phyloP scores from a whole-genome alignment of 352 stramenopile species.

The Pythium angustatum region DNA sequence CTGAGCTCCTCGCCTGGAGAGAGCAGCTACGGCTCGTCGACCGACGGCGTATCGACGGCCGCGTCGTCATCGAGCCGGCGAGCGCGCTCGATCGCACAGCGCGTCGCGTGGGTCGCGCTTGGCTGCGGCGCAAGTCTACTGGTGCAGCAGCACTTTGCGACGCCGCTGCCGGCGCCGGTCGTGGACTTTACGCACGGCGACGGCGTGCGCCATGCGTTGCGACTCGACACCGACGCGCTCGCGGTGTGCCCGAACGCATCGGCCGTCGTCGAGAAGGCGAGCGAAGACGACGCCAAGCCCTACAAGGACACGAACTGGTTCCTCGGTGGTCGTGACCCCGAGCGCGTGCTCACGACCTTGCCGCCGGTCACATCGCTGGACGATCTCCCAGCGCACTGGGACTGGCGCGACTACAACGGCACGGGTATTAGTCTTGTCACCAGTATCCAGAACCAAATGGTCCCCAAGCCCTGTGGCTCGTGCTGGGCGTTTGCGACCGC shows the following conservation, averaged over 20 bases:
- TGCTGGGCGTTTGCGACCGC: conserved; percentile 79
- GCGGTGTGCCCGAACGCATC: conserved; percentile 41
- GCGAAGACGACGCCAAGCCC: conserved; percentile 17
- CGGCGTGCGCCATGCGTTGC: conserved; percentile 48
- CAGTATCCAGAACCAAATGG: conserved; percentile 80
- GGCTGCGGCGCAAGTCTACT: conserved; percentile 50
- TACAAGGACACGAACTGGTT: conserved; percentile 63
- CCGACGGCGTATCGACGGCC: conserved; percentile 1
- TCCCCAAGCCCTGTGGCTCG: conserved; percentile 69
- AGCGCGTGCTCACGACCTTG: conserved; percentile 48
- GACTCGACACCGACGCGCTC: conserved; percentile 55
- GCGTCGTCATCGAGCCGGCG: conserved; percentile 33
- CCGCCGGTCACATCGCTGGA: conserved; percentile 50
- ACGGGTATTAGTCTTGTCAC: conserved; percentile 77
- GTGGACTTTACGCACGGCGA: conserved; percentile 47
- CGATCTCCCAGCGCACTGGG: conserved; percentile 69
- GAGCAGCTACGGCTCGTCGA: conserved; percentile 16
- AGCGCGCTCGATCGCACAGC: conserved; percentile 25
- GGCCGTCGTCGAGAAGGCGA: conserved; percentile 15
- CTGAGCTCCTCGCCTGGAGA: not conserved
- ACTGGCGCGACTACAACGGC: conserved; percentile 80
- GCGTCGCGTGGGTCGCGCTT: conserved; percentile 48
- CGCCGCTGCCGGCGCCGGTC: conserved; percentile 16
- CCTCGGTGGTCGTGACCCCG: conserved; percentile 59
- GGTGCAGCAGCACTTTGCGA: conserved; percentile 10